Evolutionary conservation across 495 filamentous ascomycete species (phyloP), one percentile per base, ranked within the genome.

Genomic region (Tuber aestivum): DNA sequence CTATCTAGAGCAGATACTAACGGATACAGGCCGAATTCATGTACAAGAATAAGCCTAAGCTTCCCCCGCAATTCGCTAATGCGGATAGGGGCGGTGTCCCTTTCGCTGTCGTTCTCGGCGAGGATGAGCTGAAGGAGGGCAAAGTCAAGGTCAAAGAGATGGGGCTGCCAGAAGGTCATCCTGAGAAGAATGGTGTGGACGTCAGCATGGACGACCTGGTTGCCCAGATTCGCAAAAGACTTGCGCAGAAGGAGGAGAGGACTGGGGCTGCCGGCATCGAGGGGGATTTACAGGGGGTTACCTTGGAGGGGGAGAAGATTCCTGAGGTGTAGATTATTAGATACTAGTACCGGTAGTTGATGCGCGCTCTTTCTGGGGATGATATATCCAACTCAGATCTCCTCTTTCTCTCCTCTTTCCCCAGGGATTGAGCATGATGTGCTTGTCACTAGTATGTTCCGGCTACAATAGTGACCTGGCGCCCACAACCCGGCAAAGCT

Each of bases 111-210:
- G 92, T 95, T 77, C 86, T 96, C 12, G 92, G 93, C 42, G 92
- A 95, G 79, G 92, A 94, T 75, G 93, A 95, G 83, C 83, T 93
- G 44, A 89, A 89, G 72, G 85, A 88, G 23, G 92, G 92, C 41
- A 90, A 94, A 82, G 89, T 93, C 78, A 92, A 90, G 84, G 87
- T 96, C 78, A 97, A 97, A 87, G 90, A 94, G 84, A 89, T 95
- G 87, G 92, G 93, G 69, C 87, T 94, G 70, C 86, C 87, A 3
- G 90, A 93, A 41, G 92, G 89, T 48, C 92, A 96, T 86, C 89
- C 92, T 0, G 93, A 97, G 82, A 97, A 97, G 86, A 91, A 95
- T 42, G 93, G 93, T 71, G 89, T 93, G 44, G 83, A 93, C 78
- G 89, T 97, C 16, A 86, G 88, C 41, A 84, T 90, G 48, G 83